A percentile compares a stretch with the other conserved stretches of the same genome.
Conservation (phyloP, 371 early-diverging fungal genomes). For the Dinochytrium kinnereticum region DNA sequence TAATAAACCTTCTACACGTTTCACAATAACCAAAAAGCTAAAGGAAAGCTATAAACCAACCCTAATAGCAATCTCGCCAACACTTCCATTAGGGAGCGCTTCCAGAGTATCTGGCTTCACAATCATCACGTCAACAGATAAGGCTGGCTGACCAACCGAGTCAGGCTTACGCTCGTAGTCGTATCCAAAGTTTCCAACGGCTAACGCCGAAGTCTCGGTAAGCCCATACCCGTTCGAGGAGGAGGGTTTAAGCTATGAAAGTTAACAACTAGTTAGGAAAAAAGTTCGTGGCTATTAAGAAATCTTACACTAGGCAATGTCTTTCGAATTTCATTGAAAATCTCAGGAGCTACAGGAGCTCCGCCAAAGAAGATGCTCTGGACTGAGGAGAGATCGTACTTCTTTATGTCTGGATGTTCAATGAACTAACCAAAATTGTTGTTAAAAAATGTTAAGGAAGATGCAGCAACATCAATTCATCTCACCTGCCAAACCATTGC, state of each 20-base stretch:
- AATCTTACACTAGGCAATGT: conserved; percentile 8
- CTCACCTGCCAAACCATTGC: conserved; percentile 26
- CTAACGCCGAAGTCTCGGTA: conserved; percentile 28
- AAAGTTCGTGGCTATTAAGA: not conserved
- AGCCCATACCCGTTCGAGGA: conserved; percentile 30
- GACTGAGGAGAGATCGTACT: conserved; percentile 26
- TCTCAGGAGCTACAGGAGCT: conserved; percentile 27
- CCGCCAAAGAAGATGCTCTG: conserved; percentile 22
- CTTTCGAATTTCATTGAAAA: conserved; percentile 12
- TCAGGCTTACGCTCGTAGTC: conserved; percentile 29
- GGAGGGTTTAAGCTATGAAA: not conserved
- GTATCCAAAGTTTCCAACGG: conserved; percentile 16
- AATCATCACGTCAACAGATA: conserved; percentile 19
- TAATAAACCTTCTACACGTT: too few relatives aligned
- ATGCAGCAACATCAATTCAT: not conserved
- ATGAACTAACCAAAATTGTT: conserved; percentile 14
- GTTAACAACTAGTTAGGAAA: not conserved
- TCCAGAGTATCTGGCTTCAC: conserved; percentile 9
- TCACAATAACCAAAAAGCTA: not conserved
- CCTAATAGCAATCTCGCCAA: conserved; percentile 27
- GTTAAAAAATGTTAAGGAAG: not conserved
- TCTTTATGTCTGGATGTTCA: conserved; percentile 29
- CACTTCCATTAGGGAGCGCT: conserved; percentile 14
- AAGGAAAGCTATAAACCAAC: conserved; percentile 10
- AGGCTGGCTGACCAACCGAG: conserved; percentile 22